Base-by-base conservation (phyloP, 2,329 filamentous ascomycete genomes). In the Verticillium isaacii region DNA sequence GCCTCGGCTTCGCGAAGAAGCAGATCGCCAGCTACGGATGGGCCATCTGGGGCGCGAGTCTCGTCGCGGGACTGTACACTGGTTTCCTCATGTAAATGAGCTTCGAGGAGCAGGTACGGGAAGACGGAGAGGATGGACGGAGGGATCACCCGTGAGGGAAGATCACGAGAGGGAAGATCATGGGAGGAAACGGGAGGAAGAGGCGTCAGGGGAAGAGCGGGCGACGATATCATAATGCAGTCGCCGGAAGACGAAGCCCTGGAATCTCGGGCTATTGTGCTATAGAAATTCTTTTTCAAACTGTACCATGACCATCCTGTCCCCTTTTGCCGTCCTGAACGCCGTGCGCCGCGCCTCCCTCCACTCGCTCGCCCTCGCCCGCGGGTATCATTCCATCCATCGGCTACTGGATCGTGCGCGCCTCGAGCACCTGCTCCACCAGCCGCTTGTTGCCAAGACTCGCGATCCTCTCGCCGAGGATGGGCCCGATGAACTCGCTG, bases 401-500 rank as follows among this genome's bases (percentile, higher is more conserved):
- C 29, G 29, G 45, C 11, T 52, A 84, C 60, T 82, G 81, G 67
- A 85, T 77, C 64, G 79, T 77, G 57, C 80, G 77, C n/a, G 84
- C 83, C 64, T 86, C 83, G 58, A 87, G 71, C 14, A 87, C 77
- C 3, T 79, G 78, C 67, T 75, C 75, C 62, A 84, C 81, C 55
- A 87, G 70, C 41, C 73, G 71, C 50, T 78, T 75, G 64, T 84
- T 81, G 3, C 75, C 78, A 9, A 82, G 68, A 32, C 73, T 70
- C 0, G 77, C 74, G 65, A 87, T 75, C 55, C 78, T 78, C 45
- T 75, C 73, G n/a, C 82, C 84, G 3, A 87, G 74, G 52, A 81
- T 82, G 6, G 83, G 78, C 0, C 85, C 85, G 7, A 87, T 69
- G 59, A 86, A 86, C 1, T 84, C 83, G 36, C 77, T 78, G 3